Base-by-base conservation (phyloP, 2,329 filamentous ascomycete species). In the Thelonectria blattea region DNA sequence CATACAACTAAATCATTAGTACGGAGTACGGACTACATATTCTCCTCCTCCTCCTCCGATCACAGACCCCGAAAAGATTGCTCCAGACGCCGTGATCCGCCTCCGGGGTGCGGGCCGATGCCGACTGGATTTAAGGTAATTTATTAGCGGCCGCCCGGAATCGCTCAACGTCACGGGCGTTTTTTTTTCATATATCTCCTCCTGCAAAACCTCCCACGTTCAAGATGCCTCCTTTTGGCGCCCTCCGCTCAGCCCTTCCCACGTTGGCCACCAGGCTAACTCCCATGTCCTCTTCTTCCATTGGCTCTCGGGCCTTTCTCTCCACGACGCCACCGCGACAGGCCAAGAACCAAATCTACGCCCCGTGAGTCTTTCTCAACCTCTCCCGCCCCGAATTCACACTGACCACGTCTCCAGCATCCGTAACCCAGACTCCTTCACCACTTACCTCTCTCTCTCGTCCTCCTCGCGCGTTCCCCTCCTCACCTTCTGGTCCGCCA, bases 401-500 rank as follows among this genome's bases (percentile, higher is more conserved):
- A 42, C 48, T 57, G 24, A 52, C 30, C 52, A 65, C 60, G 48
- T 41, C 39, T 60, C 43, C 58, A 88, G 85, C 39, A 80, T 87
- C 66, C 85, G 84, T 63, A 80, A 80, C 50, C 76, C 80, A 47
- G 78, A 83, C 66, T 80, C 85, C 63, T 82, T 88, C 71, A 73
- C 81, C 69, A 84, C 81, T 17, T 83, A 86, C 73, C 78, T 85
- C 58, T 77, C 82, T n/a, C 76, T 85, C 52, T 84, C 83, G 3
- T 80, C 82, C 2, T 83, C 83, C 6, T 77, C 83, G 6, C 78
- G 81, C 45, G 80, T 74, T 3, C 85, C 85, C 2, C 80, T 88
- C n/a, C 69, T 88, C 56, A 87, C 85, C 1, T 75, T 88, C 42
- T 88, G 85, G 85, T 86, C 84, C 0, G 79, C 85, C 1, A 83